Evolutionary conservation across 1,139 yeast species (phyloP), one percentile per base, ranked within the genome.

Genomic region (Blastobotrys illinoisensis): DNA sequence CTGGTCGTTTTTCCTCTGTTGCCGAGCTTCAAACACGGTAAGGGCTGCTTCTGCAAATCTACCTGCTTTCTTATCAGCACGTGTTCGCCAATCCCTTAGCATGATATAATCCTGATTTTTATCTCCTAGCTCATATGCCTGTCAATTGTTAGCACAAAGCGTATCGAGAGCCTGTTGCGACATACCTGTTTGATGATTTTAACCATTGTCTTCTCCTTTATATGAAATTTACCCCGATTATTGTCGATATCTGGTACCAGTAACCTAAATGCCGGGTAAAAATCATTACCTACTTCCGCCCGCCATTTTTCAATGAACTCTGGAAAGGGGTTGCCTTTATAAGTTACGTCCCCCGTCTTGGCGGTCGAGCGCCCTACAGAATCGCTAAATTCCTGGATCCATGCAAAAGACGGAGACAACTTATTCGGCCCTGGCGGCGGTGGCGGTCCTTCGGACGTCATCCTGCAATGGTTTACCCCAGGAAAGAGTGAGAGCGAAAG

Each of bases 231-330:
- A 45, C 60, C 70, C 58, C 67, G 64, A 58, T 62, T 73, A 59
- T 63, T 68, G 64, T 66, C 73, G 71, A 77, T 78, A 67, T 64
- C 44, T 66, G 66, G 56, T 71, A 73, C 57, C 7, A 49, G 23
- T 47, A 90, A 72, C 44, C 83, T 71, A 13, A 87, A 74, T 0
- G 84, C 83, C 0, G 95, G 93, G 62, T 78, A 84, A 4, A 89
- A 76, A 66, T 90, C 83, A 32, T 75, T 68, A 0, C 96, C 96
- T 2, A 88, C 85, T 32, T 81, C 80, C 13, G 73, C 71, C 54
- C 84, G 74, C 85, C 90, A 90, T 21, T 78, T 71, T 2, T 72
- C 68, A 49, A 87, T 74, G 66, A 88, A 91, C 14, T 68, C 40
- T 7, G 7, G 40, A n/a, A 7, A 11, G 11, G 40, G 40, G 7